These are phyloP conservation scores for Bertia moriformis DNA, from an alignment of 2,329 filamentous ascomycete species.

Conservation along the genomic window DNA sequence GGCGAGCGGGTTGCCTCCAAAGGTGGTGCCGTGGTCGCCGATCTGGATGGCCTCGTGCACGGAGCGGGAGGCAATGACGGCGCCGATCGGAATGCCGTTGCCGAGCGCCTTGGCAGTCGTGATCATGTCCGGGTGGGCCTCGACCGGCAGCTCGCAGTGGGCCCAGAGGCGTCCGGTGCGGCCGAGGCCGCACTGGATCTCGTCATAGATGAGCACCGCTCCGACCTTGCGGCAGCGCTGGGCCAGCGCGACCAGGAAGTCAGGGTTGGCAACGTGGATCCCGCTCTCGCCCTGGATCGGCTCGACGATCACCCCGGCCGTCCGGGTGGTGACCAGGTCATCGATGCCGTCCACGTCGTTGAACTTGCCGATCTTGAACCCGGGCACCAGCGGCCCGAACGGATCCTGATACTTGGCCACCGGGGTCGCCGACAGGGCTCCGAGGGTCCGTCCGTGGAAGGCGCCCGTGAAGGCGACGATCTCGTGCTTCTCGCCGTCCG, in stretches of 20 bases:
- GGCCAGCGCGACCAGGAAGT: constrained; percentile 75
- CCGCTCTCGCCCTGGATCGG: constrained; percentile 96
- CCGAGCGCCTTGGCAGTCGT: constrained; percentile 92
- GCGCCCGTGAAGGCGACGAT: constrained; percentile 81
- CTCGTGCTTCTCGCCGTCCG: constrained; percentile 61
- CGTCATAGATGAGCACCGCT: constrained; percentile 82
- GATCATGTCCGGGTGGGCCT: constrained; percentile 83
- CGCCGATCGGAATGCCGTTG: constrained; percentile 90
- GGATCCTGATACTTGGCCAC: constrained; percentile 96
- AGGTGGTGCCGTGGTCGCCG: constrained; percentile 87
- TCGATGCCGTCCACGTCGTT: constrained; percentile 61
- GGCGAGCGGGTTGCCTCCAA: constrained; percentile 80
- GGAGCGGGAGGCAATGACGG: constrained; percentile 44
- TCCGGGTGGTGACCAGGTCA: constrained; percentile 65
- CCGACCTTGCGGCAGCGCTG: constrained; percentile 73
- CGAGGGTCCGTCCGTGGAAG: constrained; percentile 96
- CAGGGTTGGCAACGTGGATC: constrained; percentile 67
- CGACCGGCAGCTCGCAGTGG: constrained; percentile 56
- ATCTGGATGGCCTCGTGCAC: not conserved
- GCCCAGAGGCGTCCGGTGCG: constrained; percentile 87
- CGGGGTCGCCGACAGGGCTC: constrained; percentile 82
- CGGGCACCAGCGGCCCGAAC: constrained; percentile 88
- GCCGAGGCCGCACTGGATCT: constrained; percentile 88
- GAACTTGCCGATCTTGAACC: constrained; percentile 73
- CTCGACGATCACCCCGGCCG: constrained; percentile 89